A percentile compares a stretch with the other conserved stretches of the same genome.
These are phyloP conservation scores for Neurospora crassa DNA, from an alignment of 2,329 filamentous ascomycete genomes.

Conservation along the genomic window DNA sequence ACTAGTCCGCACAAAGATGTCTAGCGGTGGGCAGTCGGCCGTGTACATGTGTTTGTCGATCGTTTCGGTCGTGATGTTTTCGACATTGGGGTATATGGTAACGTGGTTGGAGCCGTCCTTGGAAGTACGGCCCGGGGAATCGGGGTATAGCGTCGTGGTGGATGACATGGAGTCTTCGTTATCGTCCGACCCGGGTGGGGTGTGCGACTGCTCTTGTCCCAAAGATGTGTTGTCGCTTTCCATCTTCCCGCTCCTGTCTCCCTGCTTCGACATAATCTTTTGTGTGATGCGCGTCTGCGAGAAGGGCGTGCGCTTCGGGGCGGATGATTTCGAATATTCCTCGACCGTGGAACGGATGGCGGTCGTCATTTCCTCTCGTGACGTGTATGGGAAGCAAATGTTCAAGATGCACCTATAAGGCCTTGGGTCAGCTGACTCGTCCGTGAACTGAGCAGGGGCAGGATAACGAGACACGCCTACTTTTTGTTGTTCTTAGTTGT, in stretches of 20 bases:
- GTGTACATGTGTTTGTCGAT: constrained; percentile 85
- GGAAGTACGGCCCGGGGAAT: constrained; percentile 36
- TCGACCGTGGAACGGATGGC: constrained; percentile 81
- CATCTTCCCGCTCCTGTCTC: constrained; percentile 36
- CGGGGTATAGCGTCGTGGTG: constrained; percentile 48
- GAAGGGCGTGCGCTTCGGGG: constrained; percentile 60
- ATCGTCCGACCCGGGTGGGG: constrained; percentile 30
- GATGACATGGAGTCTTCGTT: constrained; percentile 48
- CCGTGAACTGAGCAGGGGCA: not conserved
- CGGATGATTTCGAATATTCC: constrained; percentile 69
- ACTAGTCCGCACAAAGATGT: constrained; percentile 85
- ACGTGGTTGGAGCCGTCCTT: constrained; percentile 24
- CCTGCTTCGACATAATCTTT: constrained; percentile 66
- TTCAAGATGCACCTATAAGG: constrained; percentile 54
- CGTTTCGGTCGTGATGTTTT: constrained; percentile 76
- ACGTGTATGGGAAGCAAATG: constrained; percentile 97
- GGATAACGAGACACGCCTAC: constrained; percentile 31
- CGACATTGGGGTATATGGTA: constrained; percentile 57
- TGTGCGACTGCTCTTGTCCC: not conserved
- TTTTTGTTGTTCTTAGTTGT: constrained; percentile 81
- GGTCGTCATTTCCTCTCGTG: constrained; percentile 86
- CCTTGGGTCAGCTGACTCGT: constrained; percentile 7
- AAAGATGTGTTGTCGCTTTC: constrained; percentile 31
- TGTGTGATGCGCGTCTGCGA: constrained; percentile 81
- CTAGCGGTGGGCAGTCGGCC: constrained; percentile 72